A percentile compares a stretch with the other conserved stretches of the same genome.
phyloP scores from a whole-genome alignment of 148 eudicot species.

The Camellia lanceoleosa region DNA sequence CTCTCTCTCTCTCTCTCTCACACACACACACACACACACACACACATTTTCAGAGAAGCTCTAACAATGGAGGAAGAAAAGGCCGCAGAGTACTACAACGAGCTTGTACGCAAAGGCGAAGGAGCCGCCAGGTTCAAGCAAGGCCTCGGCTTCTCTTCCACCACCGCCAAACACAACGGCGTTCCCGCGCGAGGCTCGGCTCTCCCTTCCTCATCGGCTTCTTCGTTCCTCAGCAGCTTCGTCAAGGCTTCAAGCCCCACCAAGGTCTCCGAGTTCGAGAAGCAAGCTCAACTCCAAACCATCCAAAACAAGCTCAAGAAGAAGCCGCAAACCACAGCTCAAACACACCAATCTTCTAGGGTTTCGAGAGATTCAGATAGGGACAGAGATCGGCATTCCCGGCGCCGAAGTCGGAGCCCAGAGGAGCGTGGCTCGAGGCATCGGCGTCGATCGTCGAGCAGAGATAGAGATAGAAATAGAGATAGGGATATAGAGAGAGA shows the following conservation, averaged over 20 bases:
- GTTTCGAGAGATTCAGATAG: slow-evolving; percentile 18
- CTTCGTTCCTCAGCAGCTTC: slow-evolving; percentile 59
- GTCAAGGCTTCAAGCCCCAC: slow-evolving; percentile 65
- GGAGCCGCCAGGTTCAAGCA: slow-evolving; percentile 93
- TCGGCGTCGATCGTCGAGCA: slow-evolving; percentile 14
- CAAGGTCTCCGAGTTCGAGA: slow-evolving; percentile 28
- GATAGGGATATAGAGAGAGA: slow-evolving; percentile 21
- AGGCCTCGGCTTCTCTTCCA: slow-evolving; percentile 77
- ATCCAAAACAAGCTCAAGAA: slow-evolving; percentile 73
- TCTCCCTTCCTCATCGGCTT: slow-evolving; percentile 44
- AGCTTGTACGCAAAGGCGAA: slow-evolving; percentile 68
- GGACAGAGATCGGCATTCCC: slow-evolving; percentile 23
- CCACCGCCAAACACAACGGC: slow-evolving; percentile 24
- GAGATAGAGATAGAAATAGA: slow-evolving; percentile 24
- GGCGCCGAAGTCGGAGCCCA: slow-evolving; percentile 17
- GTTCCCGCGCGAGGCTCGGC: slow-evolving; percentile 58
- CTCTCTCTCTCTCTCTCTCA: neutral
- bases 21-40: neutral
- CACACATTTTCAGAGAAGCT: neutral
- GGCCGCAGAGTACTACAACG: slow-evolving; percentile 90
- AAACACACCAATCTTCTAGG: slow-evolving; percentile 22
- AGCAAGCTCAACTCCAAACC: slow-evolving; percentile 53
- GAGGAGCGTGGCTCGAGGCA: slow-evolving; percentile 14
- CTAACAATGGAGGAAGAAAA: slow-evolving; percentile 79
- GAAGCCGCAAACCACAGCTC: slow-evolving; percentile 29